phyloP scores from a whole-genome alignment of 148 eudicot genomes.

The Fagopyrum homotropicum region DNA sequence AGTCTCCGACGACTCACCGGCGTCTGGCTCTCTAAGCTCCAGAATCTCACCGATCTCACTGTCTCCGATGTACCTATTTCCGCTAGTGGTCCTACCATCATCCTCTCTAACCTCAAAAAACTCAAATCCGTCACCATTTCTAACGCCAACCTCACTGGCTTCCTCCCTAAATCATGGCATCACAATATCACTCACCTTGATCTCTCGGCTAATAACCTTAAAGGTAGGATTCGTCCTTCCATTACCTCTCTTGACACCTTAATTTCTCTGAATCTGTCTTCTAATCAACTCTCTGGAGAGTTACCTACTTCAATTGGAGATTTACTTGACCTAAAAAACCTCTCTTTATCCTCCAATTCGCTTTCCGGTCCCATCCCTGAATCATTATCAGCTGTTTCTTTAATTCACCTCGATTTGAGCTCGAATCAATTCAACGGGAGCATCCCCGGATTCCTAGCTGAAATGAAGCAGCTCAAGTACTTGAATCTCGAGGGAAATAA shows the following conservation, averaged over 20 bases:
- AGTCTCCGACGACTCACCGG: conserved; percentile 29
- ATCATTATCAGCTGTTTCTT: conserved; percentile 33
- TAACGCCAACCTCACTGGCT: conserved; percentile 48
- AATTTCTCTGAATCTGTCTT: conserved; percentile 43
- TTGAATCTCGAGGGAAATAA: conserved; percentile 68
- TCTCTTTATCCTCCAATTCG: conserved; percentile 47
- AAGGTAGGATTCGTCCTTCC: conserved; percentile 48
- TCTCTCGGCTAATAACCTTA: conserved; percentile 50
- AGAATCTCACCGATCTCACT: conserved; percentile 38
- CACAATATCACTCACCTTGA: conserved; percentile 42
- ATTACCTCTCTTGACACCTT: conserved; percentile 40
- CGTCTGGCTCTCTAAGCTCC: conserved; percentile 28
- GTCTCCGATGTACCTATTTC: conserved; percentile 34
- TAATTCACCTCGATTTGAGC: conserved; percentile 66
- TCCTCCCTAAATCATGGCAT: conserved; percentile 61
- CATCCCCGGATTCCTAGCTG: conserved; percentile 47
- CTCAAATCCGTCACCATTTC: conserved; percentile 37
- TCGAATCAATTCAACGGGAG: conserved; percentile 68
- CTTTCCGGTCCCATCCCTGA: conserved; percentile 64
- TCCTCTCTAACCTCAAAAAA: conserved; percentile 28
- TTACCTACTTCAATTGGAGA: conserved; percentile 63
- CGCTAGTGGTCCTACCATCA: conserved; percentile 48
- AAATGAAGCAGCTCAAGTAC: conserved; percentile 53
- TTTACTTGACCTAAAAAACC: conserved; percentile 32
- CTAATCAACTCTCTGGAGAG: conserved; percentile 43